A percentile compares a stretch with the other conserved stretches of the same genome.
phyloP scores from a whole-genome alignment of 2,329 filamentous ascomycete genomes.

The Botryotinia narcissicola region DNA sequence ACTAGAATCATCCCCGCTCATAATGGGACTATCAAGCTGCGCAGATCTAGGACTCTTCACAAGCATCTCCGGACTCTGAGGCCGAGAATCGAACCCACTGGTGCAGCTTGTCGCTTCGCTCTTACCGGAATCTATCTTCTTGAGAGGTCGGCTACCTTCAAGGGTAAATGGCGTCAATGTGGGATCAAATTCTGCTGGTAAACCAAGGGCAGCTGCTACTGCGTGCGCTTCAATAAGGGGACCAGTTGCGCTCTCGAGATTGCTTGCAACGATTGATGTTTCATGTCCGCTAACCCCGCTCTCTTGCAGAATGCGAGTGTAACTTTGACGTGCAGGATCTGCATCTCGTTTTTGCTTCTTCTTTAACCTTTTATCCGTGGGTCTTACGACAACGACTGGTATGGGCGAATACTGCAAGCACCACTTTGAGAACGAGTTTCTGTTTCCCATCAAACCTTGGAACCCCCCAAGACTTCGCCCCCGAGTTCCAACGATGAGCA shows the following conservation, averaged over 20 bases:
- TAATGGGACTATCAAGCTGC: constrained; percentile 31
- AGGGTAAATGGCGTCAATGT: constrained; percentile 57
- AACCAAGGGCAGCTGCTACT: constrained; percentile 60
- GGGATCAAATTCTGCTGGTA: constrained; percentile 62
- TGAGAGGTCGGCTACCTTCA: constrained; percentile 25
- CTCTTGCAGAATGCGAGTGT: constrained; percentile 63
- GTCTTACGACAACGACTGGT: constrained; percentile 71
- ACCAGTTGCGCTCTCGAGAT: constrained; percentile 34
- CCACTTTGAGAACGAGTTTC: constrained; percentile 66
- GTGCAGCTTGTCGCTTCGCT: constrained; percentile 30
- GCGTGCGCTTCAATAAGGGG: constrained; percentile 63
- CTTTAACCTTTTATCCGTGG: constrained; percentile 66
- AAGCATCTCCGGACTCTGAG: constrained; percentile 40
- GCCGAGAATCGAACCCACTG: constrained; percentile 38
- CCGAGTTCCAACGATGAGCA: constrained; percentile 68
- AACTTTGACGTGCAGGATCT: constrained; percentile 61
- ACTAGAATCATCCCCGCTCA: constrained; percentile 41
- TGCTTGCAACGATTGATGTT: constrained; percentile 31
- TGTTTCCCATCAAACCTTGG: constrained; percentile 64
- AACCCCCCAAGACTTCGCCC: constrained; percentile 68
- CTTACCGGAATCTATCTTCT: constrained; percentile 32
- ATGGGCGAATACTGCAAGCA: constrained; percentile 73
- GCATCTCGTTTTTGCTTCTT: constrained; percentile 67
- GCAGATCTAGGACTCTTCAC: constrained; percentile 45
- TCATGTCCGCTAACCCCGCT: constrained; percentile 44